Evolutionary conservation across 2,329 filamentous ascomycete species (phyloP).

Genomic region (Alternaria sp.): DNA sequence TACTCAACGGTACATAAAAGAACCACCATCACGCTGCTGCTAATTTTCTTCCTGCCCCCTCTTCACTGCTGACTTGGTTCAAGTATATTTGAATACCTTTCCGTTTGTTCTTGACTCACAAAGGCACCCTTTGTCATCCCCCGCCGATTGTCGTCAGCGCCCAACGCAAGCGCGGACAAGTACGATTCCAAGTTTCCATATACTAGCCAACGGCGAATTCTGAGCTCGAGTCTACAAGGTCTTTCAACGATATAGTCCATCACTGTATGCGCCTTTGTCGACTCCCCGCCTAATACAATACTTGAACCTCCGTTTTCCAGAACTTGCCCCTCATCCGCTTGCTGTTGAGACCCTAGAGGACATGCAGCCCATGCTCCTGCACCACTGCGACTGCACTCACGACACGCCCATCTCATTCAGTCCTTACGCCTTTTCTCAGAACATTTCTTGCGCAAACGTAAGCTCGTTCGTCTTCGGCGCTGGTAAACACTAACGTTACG

Average conservation of each 20-base stretch:
- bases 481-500: slow-evolving; percentile 41
- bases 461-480: slow-evolving; percentile 32
- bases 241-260: slow-evolving; percentile 19
- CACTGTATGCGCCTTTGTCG: slow-evolving; percentile 21
- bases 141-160: slow-evolving; percentile 29
- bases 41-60: slow-evolving; percentile 8
- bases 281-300: slow-evolving; percentile 26
- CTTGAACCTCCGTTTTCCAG: neutral
- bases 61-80: neutral
- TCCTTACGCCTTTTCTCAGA: slow-evolving; percentile 52
- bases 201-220: slow-evolving; percentile 20
- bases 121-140: slow-evolving; percentile 27
- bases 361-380: slow-evolving; percentile 48
- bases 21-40: slow-evolving; percentile 26
- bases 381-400: slow-evolving; percentile 49
- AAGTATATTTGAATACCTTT: neutral
- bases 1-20: slow-evolving; percentile 39
- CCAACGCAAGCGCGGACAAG: slow-evolving; percentile 27
- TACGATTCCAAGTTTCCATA: slow-evolving; percentile 14
- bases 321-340: slow-evolving; percentile 7
- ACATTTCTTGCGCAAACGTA: slow-evolving; percentile 56
- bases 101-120: slow-evolving; percentile 22
- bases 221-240: slow-evolving; percentile 13
- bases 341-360: slow-evolving; percentile 24
- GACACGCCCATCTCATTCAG: slow-evolving; percentile 51